Conservation (phyloP, 805 yeast genomes). For the Debaryomyces tyrocola region DNA sequence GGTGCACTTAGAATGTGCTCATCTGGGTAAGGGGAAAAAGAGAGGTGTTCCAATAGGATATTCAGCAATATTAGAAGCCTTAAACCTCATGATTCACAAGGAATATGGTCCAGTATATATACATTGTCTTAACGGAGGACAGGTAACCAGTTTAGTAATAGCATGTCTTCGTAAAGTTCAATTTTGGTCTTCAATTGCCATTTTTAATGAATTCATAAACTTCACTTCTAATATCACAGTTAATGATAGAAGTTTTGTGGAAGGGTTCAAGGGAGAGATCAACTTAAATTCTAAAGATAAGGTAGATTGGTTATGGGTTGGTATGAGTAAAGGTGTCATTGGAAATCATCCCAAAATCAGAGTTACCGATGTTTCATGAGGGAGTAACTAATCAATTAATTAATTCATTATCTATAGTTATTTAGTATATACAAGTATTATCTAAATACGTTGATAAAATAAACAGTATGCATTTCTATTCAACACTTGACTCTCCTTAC, state of each 20-base stretch:
- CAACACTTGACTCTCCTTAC: slow-evolving; percentile 52
- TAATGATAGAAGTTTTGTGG: slow-evolving; percentile 82
- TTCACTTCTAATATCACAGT: slow-evolving; percentile 77
- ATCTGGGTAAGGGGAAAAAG: slow-evolving; percentile 76
- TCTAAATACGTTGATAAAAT: slow-evolving; percentile 58
- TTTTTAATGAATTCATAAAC: slow-evolving; percentile 78
- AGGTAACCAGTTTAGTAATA: slow-evolving; percentile 76
- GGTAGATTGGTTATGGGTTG: slow-evolving; percentile 68
- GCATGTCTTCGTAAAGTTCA: slow-evolving; percentile 84
- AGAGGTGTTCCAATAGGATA: slow-evolving; percentile 79
- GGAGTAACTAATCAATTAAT: not conserved
- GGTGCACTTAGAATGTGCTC: slow-evolving; percentile 67
- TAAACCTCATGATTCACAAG: slow-evolving; percentile 61
- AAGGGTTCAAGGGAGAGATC: slow-evolving; percentile 68
- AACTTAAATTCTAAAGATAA: slow-evolving; percentile 44
- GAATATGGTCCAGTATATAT: slow-evolving; percentile 70
- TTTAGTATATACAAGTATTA: slow-evolving; percentile 2
- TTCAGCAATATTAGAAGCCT: slow-evolving; percentile 55
- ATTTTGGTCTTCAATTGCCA: slow-evolving; percentile 87
- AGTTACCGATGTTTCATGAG: slow-evolving; percentile 20
- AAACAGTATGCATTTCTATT: slow-evolving; percentile 80
- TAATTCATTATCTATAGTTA: not conserved
- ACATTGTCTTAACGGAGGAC: slow-evolving; percentile 90
- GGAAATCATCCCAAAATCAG: slow-evolving; percentile 55
- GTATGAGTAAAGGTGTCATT: slow-evolving; percentile 57